Percentiles rank a stretch among this genome's conserved stretches.
These are phyloP conservation scores for Hondaea fermentalgiana DNA, from an alignment of 108 stramenopile genomes.

Conservation along the genomic window DNA sequence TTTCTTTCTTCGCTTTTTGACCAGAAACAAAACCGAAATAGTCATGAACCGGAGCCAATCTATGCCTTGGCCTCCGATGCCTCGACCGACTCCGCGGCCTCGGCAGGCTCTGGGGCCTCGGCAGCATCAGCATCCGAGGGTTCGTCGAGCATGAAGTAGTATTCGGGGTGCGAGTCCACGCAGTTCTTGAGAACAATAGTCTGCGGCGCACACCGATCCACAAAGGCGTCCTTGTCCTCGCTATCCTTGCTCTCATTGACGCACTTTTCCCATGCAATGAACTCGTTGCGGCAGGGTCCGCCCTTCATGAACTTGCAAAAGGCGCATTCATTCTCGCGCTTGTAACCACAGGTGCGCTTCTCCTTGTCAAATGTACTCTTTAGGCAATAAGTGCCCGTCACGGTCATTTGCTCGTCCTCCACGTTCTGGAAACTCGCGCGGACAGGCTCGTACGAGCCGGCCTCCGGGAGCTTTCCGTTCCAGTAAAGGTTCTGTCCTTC, in stretches of 20 bases:
- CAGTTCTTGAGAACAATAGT: conserved; percentile 14
- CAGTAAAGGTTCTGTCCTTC: neutral
- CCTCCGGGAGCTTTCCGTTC: neutral
- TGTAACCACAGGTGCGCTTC: neutral
- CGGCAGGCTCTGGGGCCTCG: no score
- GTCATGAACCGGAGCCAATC: no score
- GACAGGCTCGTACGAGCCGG: neutral
- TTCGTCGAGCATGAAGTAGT: neutral
- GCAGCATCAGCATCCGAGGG: no score
- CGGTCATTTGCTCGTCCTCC: neutral
- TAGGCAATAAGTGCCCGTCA: conserved; percentile 14
- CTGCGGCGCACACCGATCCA: neutral
- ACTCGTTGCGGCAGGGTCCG: conserved; percentile 4
- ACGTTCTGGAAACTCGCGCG: conserved; percentile 8
- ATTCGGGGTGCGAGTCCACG: neutral
- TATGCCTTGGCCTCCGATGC: no score
- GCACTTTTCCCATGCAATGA: conserved; percentile 11
- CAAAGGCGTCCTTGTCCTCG: neutral
- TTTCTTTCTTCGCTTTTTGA: no score
- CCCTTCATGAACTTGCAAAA: conserved; percentile 20
- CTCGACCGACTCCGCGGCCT: no score
- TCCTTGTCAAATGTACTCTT: neutral
- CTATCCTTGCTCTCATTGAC: neutral
- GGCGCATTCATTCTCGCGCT: conserved; percentile 1
- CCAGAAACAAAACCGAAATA: no score